Percentiles rank a stretch among this genome's conserved stretches.
Conservation (phyloP, 78 protist genomes). For the Emiliania huxleyi region DNA sequence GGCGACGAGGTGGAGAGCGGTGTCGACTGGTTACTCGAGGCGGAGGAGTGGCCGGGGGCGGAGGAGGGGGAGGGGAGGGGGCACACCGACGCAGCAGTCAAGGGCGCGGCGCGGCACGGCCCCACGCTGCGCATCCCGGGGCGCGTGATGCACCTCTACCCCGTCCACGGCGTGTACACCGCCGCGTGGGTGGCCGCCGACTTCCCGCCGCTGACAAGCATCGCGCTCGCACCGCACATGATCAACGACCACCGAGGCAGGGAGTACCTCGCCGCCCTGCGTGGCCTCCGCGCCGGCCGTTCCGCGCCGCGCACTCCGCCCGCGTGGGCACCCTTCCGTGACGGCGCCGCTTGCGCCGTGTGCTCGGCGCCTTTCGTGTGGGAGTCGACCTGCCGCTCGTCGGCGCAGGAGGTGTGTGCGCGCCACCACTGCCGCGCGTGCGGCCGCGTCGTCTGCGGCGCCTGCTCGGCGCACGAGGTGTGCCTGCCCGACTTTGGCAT, state of each 20-base stretch:
- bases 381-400: neutral
- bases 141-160: neutral
- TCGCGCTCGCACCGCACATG: neutral
- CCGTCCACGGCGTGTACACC: neutral
- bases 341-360: neutral
- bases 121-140: neutral
- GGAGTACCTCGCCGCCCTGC: neutral
- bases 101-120: neutral
- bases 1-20: no score
- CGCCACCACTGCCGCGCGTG: neutral
- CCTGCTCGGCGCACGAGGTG: neutral
- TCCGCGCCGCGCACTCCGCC: neutral
- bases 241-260: neutral
- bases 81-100: neutral
- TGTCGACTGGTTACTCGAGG: no score
- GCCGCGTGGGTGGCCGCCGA: neutral
- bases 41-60: neutral
- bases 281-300: neutral
- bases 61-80: neutral
- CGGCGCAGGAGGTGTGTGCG: neutral
- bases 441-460: neutral
- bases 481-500: neutral
- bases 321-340: neutral
- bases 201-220: neutral
- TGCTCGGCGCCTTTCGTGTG: neutral